Percentiles rank a stretch among this genome's conserved stretches.
phyloP scores from a whole-genome alignment of 2,329 filamentous ascomycete species.

The Penicillium sp. region DNA sequence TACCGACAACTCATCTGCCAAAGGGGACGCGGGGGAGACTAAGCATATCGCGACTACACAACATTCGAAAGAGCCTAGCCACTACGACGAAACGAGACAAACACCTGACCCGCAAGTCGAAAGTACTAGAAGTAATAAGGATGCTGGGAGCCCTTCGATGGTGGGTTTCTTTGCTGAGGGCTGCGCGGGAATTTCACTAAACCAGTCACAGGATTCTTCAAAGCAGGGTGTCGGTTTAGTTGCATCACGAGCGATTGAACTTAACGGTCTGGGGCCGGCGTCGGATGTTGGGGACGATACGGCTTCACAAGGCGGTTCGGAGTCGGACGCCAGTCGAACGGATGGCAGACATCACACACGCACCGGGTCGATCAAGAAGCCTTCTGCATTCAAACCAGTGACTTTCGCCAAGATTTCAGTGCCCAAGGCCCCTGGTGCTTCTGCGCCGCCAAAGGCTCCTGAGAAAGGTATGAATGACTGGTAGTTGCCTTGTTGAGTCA shows the following conservation, averaged over 20 bases:
- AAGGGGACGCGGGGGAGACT: constrained; percentile 51
- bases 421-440: constrained; percentile 63
- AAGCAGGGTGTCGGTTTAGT: constrained; percentile 38
- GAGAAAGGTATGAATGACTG: constrained; percentile 56
- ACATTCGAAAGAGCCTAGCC: constrained; percentile 28
- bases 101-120: constrained; percentile 22
- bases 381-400: constrained; percentile 66
- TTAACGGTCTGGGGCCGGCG: constrained; percentile 42
- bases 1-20: constrained; percentile 58
- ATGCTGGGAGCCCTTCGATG: constrained; percentile 29
- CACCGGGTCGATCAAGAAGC: constrained; percentile 62
- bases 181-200: constrained; percentile 24
- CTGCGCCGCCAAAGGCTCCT: constrained; percentile 54
- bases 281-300: constrained; percentile 46
- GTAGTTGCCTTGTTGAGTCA: not conserved
- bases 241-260: constrained; percentile 42
- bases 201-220: constrained; percentile 29
- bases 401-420: constrained; percentile 70
- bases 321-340: constrained; percentile 65
- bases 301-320: constrained; percentile 57
- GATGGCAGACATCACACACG: constrained; percentile 52
- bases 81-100: constrained; percentile 28
- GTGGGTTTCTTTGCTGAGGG: constrained; percentile 32
- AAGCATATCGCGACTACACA: constrained; percentile 43
- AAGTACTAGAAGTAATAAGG: constrained; percentile 29